Conservation (phyloP, 805 yeast species). For the Suhomyces vadensis region DNA sequence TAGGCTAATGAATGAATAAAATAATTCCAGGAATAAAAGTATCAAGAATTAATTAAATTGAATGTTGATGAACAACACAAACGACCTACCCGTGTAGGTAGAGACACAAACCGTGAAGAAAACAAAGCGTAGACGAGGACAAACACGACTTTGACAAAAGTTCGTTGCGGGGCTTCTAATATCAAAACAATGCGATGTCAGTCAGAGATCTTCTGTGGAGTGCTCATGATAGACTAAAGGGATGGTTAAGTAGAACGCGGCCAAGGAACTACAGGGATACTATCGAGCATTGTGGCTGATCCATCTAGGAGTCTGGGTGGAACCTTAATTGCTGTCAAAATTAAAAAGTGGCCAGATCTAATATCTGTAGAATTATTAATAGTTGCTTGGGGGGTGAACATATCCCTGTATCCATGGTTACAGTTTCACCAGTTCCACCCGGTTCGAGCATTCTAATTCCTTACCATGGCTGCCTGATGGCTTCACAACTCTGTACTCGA, state of each 20-base stretch:
- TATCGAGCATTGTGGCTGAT: too few relatives aligned
- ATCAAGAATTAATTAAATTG: not conserved
- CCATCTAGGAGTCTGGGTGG: too few relatives aligned
- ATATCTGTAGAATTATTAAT: too few relatives aligned
- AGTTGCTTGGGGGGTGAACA: too few relatives aligned
- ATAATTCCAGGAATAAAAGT: not conserved
- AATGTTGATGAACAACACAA: not conserved
- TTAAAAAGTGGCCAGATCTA: too few relatives aligned
- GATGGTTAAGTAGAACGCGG: not conserved
- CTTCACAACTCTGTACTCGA: too few relatives aligned
- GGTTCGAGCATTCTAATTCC: too few relatives aligned
- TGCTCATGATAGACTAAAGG: conserved; percentile 1
- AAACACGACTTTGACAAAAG: conserved; percentile 4
- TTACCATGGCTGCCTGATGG: too few relatives aligned
- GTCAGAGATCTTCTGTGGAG: conserved; percentile 2
- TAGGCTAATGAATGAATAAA: not conserved
- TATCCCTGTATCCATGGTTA: too few relatives aligned
- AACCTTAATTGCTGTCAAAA: too few relatives aligned
- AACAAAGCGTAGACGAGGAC: conserved; percentile 1
- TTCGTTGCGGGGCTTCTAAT: conserved; percentile 1
- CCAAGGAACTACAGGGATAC: too few relatives aligned
- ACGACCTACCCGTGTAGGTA: not conserved
- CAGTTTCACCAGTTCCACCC: too few relatives aligned
- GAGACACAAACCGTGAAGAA: conserved; percentile 2
- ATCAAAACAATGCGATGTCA: not conserved